These are phyloP conservation scores for Diaporthe humulicola DNA, from an alignment of 2,329 filamentous ascomycete species.

Conservation along the genomic window DNA sequence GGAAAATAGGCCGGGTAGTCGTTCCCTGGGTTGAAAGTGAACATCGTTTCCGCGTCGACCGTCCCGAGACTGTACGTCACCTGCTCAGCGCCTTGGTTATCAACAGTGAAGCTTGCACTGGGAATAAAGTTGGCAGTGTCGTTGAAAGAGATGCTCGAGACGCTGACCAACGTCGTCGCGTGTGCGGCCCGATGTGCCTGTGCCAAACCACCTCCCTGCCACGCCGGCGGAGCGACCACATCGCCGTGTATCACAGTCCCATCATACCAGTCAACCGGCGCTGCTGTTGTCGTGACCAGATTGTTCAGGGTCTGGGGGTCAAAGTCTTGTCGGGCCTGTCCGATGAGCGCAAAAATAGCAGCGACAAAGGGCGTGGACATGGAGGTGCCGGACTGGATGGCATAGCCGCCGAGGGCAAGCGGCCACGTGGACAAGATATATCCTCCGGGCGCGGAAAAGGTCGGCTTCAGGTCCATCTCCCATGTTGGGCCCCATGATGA, in stretches of 20 bases:
- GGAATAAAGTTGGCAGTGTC: slow-evolving; percentile 3
- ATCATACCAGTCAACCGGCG: neutral
- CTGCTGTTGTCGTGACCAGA: slow-evolving; percentile 7
- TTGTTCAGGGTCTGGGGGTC: slow-evolving; percentile 7
- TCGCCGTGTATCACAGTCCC: neutral
- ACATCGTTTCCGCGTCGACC: slow-evolving; percentile 4
- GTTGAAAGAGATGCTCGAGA: slow-evolving; percentile 16
- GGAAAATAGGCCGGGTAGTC: neutral
- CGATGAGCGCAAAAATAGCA: neutral
- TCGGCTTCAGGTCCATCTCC: slow-evolving; percentile 6
- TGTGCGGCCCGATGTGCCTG: slow-evolving; percentile 7
- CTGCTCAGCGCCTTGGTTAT: neutral
- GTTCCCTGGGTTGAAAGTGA: neutral
- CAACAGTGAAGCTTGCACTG: neutral
- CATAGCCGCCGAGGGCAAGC: slow-evolving; percentile 5
- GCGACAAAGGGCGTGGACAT: neutral
- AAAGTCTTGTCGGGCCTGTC: neutral
- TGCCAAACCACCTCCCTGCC: neutral
- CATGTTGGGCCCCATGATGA: neutral
- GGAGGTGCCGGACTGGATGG: neutral
- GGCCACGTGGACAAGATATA: slow-evolving; percentile 13
- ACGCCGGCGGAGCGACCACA: neutral
- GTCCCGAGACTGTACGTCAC: slow-evolving; percentile 14
- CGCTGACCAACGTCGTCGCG: slow-evolving; percentile 10
- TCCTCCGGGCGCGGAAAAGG: neutral